These are phyloP conservation scores for Plasmopara muralis DNA, from an alignment of 352 stramenopile genomes.

Conservation along the genomic window DNA sequence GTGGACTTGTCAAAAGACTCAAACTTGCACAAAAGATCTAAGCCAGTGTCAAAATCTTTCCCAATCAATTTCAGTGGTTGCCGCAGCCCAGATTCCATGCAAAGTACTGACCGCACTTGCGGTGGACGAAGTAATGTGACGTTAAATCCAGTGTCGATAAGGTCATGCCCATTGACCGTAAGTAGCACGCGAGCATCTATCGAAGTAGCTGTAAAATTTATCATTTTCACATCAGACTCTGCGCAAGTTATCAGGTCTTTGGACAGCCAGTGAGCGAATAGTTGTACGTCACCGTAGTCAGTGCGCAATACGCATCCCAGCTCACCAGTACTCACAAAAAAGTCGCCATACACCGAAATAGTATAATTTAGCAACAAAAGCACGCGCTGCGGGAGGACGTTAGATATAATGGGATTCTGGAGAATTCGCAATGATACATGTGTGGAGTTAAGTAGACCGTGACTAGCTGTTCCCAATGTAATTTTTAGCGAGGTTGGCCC, in stretches of 20 bases:
- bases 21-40: conserved; percentile 36
- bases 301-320: conserved; percentile 30
- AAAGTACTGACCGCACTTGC: conserved; percentile 14
- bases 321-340: conserved; percentile 14
- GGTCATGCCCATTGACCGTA: conserved; percentile 10
- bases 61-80: conserved; percentile 23
- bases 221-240: background rate
- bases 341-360: conserved; percentile 22
- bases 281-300: background rate
- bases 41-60: conserved; percentile 32
- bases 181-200: conserved; percentile 23
- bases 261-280: conserved; percentile 21
- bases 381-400: conserved; percentile 17
- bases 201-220: background rate
- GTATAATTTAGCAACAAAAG: conserved; percentile 9
- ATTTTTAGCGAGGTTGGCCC: conserved; percentile 17
- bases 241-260: conserved; percentile 20
- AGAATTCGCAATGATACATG: conserved; percentile 24
- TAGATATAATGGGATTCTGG: conserved; percentile 10
- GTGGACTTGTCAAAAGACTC: conserved; percentile 15
- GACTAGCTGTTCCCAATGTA: conserved; percentile 8
- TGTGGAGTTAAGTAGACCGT: conserved; percentile 29
- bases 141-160: conserved; percentile 30
- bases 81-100: background rate
- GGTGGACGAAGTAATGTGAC: conserved; percentile 27